Base-by-base conservation (phyloP, 2,329 filamentous ascomycete species). In the Aspergillus melleus region DNA sequence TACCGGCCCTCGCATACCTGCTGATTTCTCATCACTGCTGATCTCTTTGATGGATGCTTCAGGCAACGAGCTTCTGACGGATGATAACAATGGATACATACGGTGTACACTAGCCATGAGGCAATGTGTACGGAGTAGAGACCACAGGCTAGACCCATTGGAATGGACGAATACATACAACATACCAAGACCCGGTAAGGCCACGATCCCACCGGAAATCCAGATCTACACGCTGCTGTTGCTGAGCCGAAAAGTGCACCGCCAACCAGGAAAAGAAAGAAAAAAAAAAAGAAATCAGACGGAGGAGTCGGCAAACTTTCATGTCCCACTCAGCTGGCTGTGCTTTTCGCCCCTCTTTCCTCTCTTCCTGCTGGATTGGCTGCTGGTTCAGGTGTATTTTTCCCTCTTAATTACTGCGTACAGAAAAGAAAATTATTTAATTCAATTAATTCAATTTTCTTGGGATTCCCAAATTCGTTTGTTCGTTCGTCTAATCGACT, bases 401-500 rank as follows among this genome's bases (percentile, higher is more conserved):
- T 46, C 44, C 55, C 54, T 52, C 50, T 36, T 5, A 4, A 36
- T 14, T 36, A 36, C 32, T 32, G 9, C 30, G 30, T 32, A 32
- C 24, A 22, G 3, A 47, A 47, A 22, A 52, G 14, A 42, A 42
- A 42, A 42, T 42, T 4, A 22, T 24, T 22, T 12, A 47, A 22
- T 22, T 4, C 24, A 47, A 24, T 36, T 12, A 36, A 47, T 12
- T 29, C 44, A 47, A 47, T 22, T 47, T 47, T 47, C 11, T 24
- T 24, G 24, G 44, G 22, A 47, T 47, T 24, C 44, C 19, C 14
- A 42, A 16, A 22, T 24, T 42, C 50, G 51, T 67, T 66, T 60
- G 64, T 68, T 67, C 63, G 63, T 66, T 66, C 64, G 64, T 66
- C 60, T 63, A 63, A 60, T 19, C 52, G 44, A 62, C 55, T 57